Conservation (phyloP, 768 basidiomycete genomes). For the Dentipellis fragilis region DNA sequence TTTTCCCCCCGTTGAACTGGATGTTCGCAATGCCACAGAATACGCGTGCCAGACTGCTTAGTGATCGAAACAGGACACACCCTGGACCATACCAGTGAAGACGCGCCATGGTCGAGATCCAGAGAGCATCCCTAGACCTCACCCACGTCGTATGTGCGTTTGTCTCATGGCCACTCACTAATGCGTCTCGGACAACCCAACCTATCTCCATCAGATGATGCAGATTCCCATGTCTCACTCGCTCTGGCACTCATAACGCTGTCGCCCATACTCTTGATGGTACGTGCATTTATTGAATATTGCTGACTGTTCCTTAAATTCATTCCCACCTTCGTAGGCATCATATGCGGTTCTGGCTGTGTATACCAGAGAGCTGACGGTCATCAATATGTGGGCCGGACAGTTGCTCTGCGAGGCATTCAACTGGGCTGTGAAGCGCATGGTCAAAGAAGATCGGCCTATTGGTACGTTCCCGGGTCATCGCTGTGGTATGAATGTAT, state of each 20-base stretch:
- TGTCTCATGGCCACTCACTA: background rate
- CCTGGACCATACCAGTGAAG: background rate
- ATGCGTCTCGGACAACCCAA: background rate
- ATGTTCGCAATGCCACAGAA: too few relatives aligned
- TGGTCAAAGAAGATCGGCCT: conserved; percentile 62
- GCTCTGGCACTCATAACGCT: conserved; percentile 22
- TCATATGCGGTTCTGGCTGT: conserved; percentile 70
- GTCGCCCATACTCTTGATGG: conserved; percentile 24
- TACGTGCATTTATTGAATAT: conserved; percentile 2
- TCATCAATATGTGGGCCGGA: conserved; percentile 78
- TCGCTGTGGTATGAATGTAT: background rate
- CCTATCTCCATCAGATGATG: conserved; percentile 17
- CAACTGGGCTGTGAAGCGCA: conserved; percentile 59
- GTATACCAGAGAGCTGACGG: conserved; percentile 68
- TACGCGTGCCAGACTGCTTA: too few relatives aligned
- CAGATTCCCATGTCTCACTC: conserved; percentile 18
- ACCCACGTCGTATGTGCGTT: conserved; percentile 20
- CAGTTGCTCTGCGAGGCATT: conserved; percentile 63
- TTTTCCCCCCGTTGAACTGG: too few relatives aligned
- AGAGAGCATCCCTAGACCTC: conserved; percentile 15
- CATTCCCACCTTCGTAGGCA: conserved; percentile 32
- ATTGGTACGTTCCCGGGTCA: conserved; percentile 31
- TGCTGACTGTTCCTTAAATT: background rate
- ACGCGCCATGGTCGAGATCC: background rate
- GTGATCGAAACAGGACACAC: too few relatives aligned